phyloP scores from a whole-genome alignment of 306 rosid species.

The Alnus glutinosa region DNA sequence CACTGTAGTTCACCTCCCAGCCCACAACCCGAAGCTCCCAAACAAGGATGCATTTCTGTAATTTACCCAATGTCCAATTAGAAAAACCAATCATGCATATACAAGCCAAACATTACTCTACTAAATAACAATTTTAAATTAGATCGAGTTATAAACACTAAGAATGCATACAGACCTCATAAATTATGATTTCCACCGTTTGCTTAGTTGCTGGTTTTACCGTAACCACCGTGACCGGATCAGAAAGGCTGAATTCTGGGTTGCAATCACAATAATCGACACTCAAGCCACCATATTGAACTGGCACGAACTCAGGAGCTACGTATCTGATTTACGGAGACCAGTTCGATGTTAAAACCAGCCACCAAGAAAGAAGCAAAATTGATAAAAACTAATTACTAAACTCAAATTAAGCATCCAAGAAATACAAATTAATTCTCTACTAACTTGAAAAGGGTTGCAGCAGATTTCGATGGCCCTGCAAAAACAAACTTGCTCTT shows the following conservation, averaged over 20 bases:
- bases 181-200: conserved; percentile 85
- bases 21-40: conserved; percentile 99
- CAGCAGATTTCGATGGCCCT: conserved; percentile 46
- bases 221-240: conserved; percentile 59
- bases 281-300: conserved; percentile 89
- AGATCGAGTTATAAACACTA: conserved; percentile 1
- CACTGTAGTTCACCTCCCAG: conserved; percentile 86
- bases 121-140: background rate
- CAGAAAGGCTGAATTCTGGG: conserved; percentile 75
- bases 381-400: background rate
- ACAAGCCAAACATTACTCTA: background rate
- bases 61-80: conserved; percentile 16
- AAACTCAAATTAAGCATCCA: background rate
- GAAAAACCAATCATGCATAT: conserved; percentile 14
- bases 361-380: background rate
- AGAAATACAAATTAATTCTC: conserved; percentile 4
- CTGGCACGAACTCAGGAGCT: conserved; percentile 83
- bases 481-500: conserved; percentile 61
- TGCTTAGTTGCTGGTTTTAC: conserved; percentile 86
- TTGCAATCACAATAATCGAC: conserved; percentile 91
- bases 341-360: conserved; percentile 15
- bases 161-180: conserved; percentile 58
- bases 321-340: conserved; percentile 53
- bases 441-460: conserved; percentile 72
- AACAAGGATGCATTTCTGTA: conserved; percentile 79